Evolutionary conservation across 371 early-diverging fungal genomes (phyloP), one percentile per base, ranked within the genome.

Genomic region (Parasitella parasitica): DNA sequence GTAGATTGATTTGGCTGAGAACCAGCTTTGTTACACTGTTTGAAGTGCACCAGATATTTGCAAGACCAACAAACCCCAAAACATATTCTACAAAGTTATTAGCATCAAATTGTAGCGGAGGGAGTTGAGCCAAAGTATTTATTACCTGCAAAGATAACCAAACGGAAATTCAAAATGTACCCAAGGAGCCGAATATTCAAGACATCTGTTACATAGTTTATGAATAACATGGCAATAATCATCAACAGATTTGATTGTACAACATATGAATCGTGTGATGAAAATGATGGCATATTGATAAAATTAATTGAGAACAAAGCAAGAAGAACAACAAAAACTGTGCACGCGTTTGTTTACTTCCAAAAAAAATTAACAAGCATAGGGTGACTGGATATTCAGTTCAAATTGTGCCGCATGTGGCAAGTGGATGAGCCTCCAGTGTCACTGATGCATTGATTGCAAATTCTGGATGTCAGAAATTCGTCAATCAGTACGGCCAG

Each of bases 261-360:
- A 48, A 62, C 49, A 27, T 55, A 62, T 7, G 62, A 54, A 20
- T 62, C 55, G 38, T 62, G 49, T 13, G 62, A 61, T 13, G 46
- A 49, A 49, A 27, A 49, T 26, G 48, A 46, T 20, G 43, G 43
- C 43, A 43, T 43, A 43, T 22, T 20, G 22, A 20, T 43, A 20
- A 22, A 16, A 22, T 22, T 43, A 8, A 20, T 20, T 43, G 43
- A 22, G 22, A 43, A 20, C 43, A 43, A 43, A 43, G 43, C 43
- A 22, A 20, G 22, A 6, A 43, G 20, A 39, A 6, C n/a, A 39
- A 39, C 0, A 16, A 15, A 6, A 16, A 8, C 16, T 39, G 38
- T n/a, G 39, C 15, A 39, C 39, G 39, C 39, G 39, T 39, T 39
- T 16, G 39, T 39, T 16, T 39, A 39, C 18, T 39, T 39, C 6